Conservation (phyloP, 441 rosid species). For the Flueggea neowawraea region DNA sequence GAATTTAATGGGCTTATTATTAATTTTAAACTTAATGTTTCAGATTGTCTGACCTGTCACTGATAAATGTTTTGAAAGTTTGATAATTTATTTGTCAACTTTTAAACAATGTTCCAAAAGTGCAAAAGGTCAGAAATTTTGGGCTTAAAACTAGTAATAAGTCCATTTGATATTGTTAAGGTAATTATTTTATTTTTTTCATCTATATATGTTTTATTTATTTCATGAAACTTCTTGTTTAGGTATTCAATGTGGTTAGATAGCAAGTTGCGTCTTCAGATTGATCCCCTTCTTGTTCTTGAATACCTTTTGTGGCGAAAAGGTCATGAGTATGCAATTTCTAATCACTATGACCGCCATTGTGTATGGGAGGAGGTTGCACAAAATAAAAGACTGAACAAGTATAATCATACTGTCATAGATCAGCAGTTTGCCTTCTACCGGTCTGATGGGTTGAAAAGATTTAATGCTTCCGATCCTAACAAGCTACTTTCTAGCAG, state of each 20-base stretch:
- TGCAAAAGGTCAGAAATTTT: too few relatives aligned
- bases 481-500: slow-evolving; percentile 89
- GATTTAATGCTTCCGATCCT: slow-evolving; percentile 69
- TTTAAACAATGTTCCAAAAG: too few relatives aligned
- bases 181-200: background rate
- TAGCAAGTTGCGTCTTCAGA: slow-evolving; percentile 91
- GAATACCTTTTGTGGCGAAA: slow-evolving; percentile 97
- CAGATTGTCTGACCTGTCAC: too few relatives aligned
- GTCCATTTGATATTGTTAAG: too few relatives aligned
- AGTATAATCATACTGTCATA: slow-evolving; percentile 77
- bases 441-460: slow-evolving; percentile 72
- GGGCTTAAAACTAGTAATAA: too few relatives aligned
- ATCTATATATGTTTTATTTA: background rate
- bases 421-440: slow-evolving; percentile 80
- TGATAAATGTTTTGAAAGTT: too few relatives aligned
- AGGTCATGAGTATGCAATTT: slow-evolving; percentile 91
- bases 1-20: too few relatives aligned
- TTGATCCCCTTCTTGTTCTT: slow-evolving; percentile 78
- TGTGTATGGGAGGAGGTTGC: slow-evolving; percentile 94
- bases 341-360: slow-evolving; percentile 92
- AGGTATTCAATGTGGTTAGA: slow-evolving; percentile 99
- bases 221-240: slow-evolving; percentile 16
- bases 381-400: slow-evolving; percentile 83
- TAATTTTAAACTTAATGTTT: too few relatives aligned
- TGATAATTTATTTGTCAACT: too few relatives aligned